Percentiles rank a stretch among this genome's conserved stretches.
Evolutionary conservation across 129 eudicot genomes (phyloP).

Genomic region (Chrysanthemum makinoi): DNA sequence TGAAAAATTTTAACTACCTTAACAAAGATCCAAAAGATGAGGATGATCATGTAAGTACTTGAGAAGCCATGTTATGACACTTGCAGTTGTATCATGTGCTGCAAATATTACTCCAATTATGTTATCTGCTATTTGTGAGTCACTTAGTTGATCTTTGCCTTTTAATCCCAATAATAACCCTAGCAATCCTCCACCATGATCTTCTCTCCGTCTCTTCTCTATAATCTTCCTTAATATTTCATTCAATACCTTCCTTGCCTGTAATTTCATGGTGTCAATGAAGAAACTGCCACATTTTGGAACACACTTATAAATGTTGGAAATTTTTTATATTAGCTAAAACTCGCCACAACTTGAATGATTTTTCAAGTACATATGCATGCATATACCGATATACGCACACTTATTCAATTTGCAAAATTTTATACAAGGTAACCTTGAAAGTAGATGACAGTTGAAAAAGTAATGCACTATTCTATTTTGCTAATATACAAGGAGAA

Average conservation of each 20-base stretch:
- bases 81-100: slow-evolving; percentile 86
- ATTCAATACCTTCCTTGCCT: slow-evolving; percentile 72
- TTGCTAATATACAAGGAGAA: too few species aligned
- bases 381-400: too few species aligned
- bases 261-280: slow-evolving; percentile 15
- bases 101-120: slow-evolving; percentile 82
- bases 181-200: slow-evolving; percentile 52
- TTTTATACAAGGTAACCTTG: too few species aligned
- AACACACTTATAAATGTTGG: too few species aligned
- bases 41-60: slow-evolving; percentile 68
- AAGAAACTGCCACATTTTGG: not conserved
- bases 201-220: slow-evolving; percentile 45
- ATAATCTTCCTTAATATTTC: slow-evolving; percentile 56
- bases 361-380: too few species aligned
- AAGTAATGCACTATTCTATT: too few species aligned
- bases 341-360: too few species aligned
- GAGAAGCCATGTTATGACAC: slow-evolving; percentile 77
- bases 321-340: too few species aligned
- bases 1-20: slow-evolving; percentile 38
- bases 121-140: slow-evolving; percentile 73
- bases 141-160: slow-evolving; percentile 36
- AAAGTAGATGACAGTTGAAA: too few species aligned
- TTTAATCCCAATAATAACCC: slow-evolving; percentile 50
- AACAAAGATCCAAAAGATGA: slow-evolving; percentile 49
- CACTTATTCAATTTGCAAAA: too few species aligned